Conservation (phyloP, 768 basidiomycete species). For the Filobasidium wieringae region DNA sequence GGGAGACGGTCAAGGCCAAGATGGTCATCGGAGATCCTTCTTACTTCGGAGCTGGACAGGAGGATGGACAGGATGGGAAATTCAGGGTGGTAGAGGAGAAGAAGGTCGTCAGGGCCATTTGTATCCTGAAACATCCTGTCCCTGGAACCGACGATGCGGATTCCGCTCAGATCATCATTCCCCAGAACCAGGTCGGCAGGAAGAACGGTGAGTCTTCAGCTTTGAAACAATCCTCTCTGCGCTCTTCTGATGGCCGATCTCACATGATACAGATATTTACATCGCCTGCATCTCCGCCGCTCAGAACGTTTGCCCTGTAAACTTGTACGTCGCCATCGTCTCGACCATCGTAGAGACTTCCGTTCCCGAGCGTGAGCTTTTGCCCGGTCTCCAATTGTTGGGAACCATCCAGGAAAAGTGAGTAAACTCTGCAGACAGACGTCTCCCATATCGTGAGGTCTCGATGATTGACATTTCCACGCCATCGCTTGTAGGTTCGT, state of each 20-base stretch:
- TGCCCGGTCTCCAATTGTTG: constrained; percentile 80
- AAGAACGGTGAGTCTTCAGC: constrained; percentile 61
- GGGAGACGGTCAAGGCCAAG: constrained; percentile 91
- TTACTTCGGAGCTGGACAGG: constrained; percentile 75
- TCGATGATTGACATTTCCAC: neutral
- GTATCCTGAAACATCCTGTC: constrained; percentile 94
- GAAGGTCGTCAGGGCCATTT: constrained; percentile 92
- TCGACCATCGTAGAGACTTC: constrained; percentile 95
- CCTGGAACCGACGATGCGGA: constrained; percentile 93
- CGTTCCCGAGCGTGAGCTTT: constrained; percentile 80
- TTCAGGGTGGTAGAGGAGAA: constrained; percentile 80
- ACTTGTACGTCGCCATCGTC: constrained; percentile 90
- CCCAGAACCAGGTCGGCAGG: constrained; percentile 90
- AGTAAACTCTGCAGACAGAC: constrained; percentile 27
- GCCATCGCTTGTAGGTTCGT: constrained; percentile 56
- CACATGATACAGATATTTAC: constrained; percentile 67
- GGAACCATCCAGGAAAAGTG: constrained; percentile 91
- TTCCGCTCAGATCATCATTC: constrained; percentile 93
- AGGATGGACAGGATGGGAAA: constrained; percentile 52
- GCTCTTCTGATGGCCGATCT: no score
- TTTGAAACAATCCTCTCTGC: constrained; percentile 3
- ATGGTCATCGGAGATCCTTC: constrained; percentile 96
- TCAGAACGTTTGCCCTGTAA: constrained; percentile 94
- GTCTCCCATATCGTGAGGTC: no score
- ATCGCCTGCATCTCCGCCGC: constrained; percentile 94